phyloP scores from a whole-genome alignment of 805 yeast species.

The Wickerhamomyces mucosus region DNA sequence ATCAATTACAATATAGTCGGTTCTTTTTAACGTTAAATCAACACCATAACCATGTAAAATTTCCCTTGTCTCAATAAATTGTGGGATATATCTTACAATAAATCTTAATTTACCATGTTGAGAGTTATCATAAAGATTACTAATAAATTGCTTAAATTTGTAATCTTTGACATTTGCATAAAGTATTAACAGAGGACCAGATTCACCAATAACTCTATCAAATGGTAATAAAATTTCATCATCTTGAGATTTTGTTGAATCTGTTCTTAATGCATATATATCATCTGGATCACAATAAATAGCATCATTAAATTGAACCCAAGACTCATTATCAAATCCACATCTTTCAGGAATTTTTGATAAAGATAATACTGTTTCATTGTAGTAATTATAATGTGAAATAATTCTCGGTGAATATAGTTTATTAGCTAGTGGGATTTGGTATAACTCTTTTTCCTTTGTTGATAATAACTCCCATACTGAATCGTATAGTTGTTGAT shows the following conservation, averaged over 20 bases:
- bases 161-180: constrained; percentile 55
- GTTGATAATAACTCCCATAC: constrained; percentile 12
- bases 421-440: constrained; percentile 24
- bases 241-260: constrained; percentile 7
- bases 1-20: constrained; percentile 58
- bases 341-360: constrained; percentile 14
- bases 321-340: constrained; percentile 26
- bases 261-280: constrained; percentile 68
- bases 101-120: constrained; percentile 57
- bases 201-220: constrained; percentile 59
- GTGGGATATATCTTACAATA: constrained; percentile 63
- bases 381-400: constrained; percentile 50
- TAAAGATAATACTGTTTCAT: constrained; percentile 22
- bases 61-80: constrained; percentile 17
- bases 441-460: constrained; percentile 13
- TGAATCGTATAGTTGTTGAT: constrained; percentile 12
- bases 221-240: constrained; percentile 26
- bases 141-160: constrained; percentile 47
- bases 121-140: constrained; percentile 50
- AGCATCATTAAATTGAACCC: constrained; percentile 43
- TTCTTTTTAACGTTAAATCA: constrained; percentile 51
- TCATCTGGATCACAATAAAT: constrained; percentile 61
- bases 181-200: constrained; percentile 45
- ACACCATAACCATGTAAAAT: constrained; percentile 55
- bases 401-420: constrained; percentile 52